phyloP scores from a whole-genome alignment of 2,329 filamentous ascomycete genomes.

The Knufia fluminis region DNA sequence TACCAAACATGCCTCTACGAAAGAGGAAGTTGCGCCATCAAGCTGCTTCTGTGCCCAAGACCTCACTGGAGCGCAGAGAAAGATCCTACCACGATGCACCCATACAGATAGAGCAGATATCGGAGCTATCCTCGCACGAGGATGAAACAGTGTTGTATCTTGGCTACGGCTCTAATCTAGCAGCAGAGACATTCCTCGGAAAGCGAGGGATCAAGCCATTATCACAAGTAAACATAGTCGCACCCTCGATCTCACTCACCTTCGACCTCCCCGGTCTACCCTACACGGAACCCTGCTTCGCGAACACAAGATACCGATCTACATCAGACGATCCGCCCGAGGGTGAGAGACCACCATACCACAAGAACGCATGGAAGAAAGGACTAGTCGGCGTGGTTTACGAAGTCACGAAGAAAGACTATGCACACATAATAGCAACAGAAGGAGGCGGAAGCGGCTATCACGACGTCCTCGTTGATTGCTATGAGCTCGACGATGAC shows the following conservation, averaged over 20 bases:
- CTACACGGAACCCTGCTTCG: slow-evolving; percentile 86
- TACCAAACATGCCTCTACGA: background rate
- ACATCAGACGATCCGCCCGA: slow-evolving; percentile 17
- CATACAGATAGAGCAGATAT: background rate
- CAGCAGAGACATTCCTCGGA: slow-evolving; percentile 68
- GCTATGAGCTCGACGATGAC: slow-evolving; percentile 55
- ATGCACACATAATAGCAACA: slow-evolving; percentile 74
- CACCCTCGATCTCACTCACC: slow-evolving; percentile 65
- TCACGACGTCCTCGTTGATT: slow-evolving; percentile 70
- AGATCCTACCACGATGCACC: background rate
- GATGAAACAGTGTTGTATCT: slow-evolving; percentile 60
- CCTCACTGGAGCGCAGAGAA: background rate
- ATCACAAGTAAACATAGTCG: slow-evolving; percentile 70
- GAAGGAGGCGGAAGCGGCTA: slow-evolving; percentile 85
- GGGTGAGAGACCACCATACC: slow-evolving; percentile 31
- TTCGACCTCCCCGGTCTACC: slow-evolving; percentile 82
- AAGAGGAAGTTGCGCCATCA: slow-evolving; percentile 1
- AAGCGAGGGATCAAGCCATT: slow-evolving; percentile 70
- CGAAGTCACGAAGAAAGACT: slow-evolving; percentile 78
- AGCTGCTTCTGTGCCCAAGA: background rate
- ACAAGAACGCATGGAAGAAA: slow-evolving; percentile 61
- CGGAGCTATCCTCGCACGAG: background rate
- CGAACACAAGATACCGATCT: slow-evolving; percentile 61
- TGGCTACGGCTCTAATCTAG: slow-evolving; percentile 88
- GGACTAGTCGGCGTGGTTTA: slow-evolving; percentile 90